A percentile compares a stretch with the other conserved stretches of the same genome.
Conservation (phyloP, 2,329 filamentous ascomycete genomes). For the Geosmithia flava region DNA sequence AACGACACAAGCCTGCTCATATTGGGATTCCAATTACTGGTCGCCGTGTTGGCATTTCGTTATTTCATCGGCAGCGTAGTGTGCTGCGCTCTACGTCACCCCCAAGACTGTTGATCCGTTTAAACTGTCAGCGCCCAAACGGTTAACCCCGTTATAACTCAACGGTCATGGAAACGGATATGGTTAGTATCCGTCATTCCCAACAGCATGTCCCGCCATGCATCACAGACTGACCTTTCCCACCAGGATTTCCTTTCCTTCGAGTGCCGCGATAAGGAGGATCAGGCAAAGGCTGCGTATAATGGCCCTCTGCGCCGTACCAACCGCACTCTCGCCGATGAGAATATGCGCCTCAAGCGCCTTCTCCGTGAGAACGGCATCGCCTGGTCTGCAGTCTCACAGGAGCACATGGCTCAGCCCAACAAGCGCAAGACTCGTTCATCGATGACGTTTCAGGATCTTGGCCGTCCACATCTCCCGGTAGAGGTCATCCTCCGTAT, state of each 20-base stretch:
- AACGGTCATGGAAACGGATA: not conserved
- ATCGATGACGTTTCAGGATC: conserved; percentile 14
- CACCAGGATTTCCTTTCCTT: conserved; percentile 18
- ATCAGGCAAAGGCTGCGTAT: conserved; percentile 34
- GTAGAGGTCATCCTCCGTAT: conserved; percentile 40
- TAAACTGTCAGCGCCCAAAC: not conserved
- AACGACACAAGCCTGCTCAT: too few species aligned
- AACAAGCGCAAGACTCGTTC: conserved; percentile 19
- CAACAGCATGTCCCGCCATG: not conserved
- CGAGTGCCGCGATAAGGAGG: conserved; percentile 40
- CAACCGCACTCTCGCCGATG: conserved; percentile 31
- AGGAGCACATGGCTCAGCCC: conserved; percentile 18
- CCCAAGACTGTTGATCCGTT: not conserved
- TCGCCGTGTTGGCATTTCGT: too few species aligned
- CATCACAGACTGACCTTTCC: not conserved
- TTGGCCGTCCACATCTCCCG: conserved; percentile 30
- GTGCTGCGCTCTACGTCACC: too few species aligned
- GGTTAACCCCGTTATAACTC: not conserved
- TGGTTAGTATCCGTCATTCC: not conserved
- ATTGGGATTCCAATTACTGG: too few species aligned
- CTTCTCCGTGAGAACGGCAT: conserved; percentile 39
- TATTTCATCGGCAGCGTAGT: too few species aligned
- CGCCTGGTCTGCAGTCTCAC: conserved; percentile 30
- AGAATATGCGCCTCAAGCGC: conserved; percentile 36
- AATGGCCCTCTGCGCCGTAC: conserved; percentile 33